Percentiles rank a stretch among this genome's conserved stretches.
Conservation (phyloP, 306 rosid species). For the Cicer judaicum region DNA sequence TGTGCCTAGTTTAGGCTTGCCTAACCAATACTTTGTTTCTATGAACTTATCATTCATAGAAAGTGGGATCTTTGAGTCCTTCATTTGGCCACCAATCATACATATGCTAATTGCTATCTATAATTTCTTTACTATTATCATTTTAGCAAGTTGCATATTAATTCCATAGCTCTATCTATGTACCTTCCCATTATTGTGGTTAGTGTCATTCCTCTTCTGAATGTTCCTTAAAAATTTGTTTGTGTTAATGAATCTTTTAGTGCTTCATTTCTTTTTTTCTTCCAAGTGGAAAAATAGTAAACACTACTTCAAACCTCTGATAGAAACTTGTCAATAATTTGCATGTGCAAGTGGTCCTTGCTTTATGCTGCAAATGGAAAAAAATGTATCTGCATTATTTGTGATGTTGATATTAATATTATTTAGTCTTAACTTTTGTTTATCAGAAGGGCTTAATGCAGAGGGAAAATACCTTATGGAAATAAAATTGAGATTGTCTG, state of each 20-base stretch:
- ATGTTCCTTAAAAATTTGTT: not conserved
- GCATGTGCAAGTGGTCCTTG: conserved; percentile 11
- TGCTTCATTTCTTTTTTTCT: conserved; percentile 29
- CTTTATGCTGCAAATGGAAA: conserved; percentile 21
- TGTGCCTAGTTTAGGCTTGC: not conserved
- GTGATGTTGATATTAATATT: conserved; percentile 34
- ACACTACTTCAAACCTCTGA: not conserved
- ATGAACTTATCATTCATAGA: conserved; percentile 23
- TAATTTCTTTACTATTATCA: conserved; percentile 35
- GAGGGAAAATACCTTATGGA: conserved; percentile 69
- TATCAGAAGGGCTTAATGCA: conserved; percentile 66
- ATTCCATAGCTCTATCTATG: conserved; percentile 26
- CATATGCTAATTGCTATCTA: conserved; percentile 15
- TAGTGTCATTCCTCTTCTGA: conserved; percentile 26
- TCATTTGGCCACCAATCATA: conserved; percentile 29
- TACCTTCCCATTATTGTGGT: conserved; percentile 46
- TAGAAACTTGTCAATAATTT: conserved; percentile 28
- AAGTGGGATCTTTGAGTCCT: conserved; percentile 43
- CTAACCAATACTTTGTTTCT: too few relatives aligned
- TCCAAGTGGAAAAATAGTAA: conserved; percentile 13
- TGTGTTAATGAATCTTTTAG: not conserved
- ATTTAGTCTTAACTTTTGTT: conserved; percentile 41
- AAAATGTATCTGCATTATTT: conserved; percentile 22
- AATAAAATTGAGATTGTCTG: conserved; percentile 52
- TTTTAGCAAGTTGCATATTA: conserved; percentile 9